These are phyloP conservation scores for Phytophthora capsici DNA, from an alignment of 352 stramenopile species.

Conservation along the genomic window DNA sequence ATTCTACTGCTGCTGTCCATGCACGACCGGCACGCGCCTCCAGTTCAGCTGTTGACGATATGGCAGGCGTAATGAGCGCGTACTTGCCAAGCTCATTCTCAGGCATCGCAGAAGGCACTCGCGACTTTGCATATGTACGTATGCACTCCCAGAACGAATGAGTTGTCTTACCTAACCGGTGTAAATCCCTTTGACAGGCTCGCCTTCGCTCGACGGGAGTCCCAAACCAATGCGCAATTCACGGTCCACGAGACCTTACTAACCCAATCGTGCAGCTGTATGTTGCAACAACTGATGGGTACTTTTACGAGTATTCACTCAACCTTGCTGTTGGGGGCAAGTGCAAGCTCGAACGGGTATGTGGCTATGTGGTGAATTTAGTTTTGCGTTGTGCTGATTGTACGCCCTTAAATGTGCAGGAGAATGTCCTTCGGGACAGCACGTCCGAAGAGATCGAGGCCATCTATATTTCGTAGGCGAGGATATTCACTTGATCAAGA, in stretches of 20 bases:
- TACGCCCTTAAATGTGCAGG: slow-evolving; percentile 40
- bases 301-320: slow-evolving; percentile 90
- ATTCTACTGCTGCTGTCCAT: slow-evolving; percentile 12
- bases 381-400: not conserved
- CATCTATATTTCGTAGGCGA: slow-evolving; percentile 74
- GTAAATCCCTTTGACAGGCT: slow-evolving; percentile 47
- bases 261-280: slow-evolving; percentile 75
- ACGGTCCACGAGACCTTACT: slow-evolving; percentile 62
- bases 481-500: not conserved
- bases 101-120: slow-evolving; percentile 85
- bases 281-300: slow-evolving; percentile 79
- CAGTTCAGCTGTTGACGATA: slow-evolving; percentile 65
- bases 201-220: slow-evolving; percentile 72
- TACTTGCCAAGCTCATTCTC: slow-evolving; percentile 82
- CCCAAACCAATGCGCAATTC: slow-evolving; percentile 81
- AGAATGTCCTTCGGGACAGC: slow-evolving; percentile 86
- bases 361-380: not conserved
- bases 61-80: slow-evolving; percentile 69
- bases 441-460: slow-evolving; percentile 86
- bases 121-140: slow-evolving; percentile 79
- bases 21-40: slow-evolving; percentile 38
- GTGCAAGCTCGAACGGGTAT: slow-evolving; percentile 78
- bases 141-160: slow-evolving; percentile 20
- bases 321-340: slow-evolving; percentile 73
- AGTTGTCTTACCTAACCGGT: slow-evolving; percentile 10